A percentile compares a stretch with the other conserved stretches of the same genome.
Evolutionary conservation across 805 yeast genomes (phyloP).

Genomic region (Sugiyamaella chiloensis): DNA sequence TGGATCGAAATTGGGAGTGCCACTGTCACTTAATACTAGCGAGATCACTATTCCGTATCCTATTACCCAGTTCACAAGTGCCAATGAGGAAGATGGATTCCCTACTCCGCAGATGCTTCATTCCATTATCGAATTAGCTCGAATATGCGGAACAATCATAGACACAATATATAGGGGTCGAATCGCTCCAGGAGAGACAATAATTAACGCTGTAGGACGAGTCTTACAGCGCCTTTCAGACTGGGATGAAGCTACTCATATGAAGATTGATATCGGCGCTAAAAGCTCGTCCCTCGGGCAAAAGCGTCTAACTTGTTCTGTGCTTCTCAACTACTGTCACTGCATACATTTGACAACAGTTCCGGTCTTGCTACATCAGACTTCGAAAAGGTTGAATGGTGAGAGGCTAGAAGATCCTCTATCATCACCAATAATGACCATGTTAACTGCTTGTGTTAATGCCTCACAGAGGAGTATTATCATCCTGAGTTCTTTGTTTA

Average conservation of each 20-base stretch:
- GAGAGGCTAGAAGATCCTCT: not conserved
- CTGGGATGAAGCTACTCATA: not conserved
- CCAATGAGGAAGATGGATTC: not conserved
- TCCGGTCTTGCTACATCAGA: not conserved
- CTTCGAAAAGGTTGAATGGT: not conserved
- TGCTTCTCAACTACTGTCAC: not conserved
- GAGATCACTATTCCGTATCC: not conserved
- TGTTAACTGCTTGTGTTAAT: not conserved
- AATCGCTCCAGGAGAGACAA: not conserved
- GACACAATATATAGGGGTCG: not conserved
- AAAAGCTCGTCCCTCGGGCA: not conserved
- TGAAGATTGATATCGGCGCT: not conserved
- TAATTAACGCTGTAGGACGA: not conserved
- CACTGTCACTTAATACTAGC: not conserved
- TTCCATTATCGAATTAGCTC: not conserved
- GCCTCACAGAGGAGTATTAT: slow-evolving; percentile 1
- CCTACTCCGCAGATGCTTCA: not conserved
- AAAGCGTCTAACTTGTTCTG: not conserved
- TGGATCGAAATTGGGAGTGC: not conserved
- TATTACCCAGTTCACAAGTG: not conserved
- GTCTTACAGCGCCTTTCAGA: not conserved
- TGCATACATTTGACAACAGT: not conserved
- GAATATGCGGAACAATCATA: not conserved
- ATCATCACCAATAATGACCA: not conserved
- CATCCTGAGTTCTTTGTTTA: not conserved